Base-by-base conservation (phyloP, 768 basidiomycete species). In the Hygrophoropsis aurantiaca region DNA sequence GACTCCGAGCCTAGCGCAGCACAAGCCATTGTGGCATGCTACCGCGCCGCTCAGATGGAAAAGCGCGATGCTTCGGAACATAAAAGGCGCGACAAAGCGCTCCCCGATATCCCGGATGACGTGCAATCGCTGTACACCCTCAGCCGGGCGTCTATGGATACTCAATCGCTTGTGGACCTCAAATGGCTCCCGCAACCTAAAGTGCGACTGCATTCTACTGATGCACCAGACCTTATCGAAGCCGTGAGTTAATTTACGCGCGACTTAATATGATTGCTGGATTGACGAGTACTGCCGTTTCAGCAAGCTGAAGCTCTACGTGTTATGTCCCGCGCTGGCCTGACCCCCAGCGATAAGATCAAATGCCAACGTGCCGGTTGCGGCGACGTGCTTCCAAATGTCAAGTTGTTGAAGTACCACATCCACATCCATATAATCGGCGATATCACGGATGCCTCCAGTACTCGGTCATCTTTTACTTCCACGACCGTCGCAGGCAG, bases 391-490 rank as follows among this genome's bases (percentile, higher is more conserved):
- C 55, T 81, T 18, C 58, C 62, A 5, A 64, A 67, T 42, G 66
- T 72, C 44, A 70, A 70, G 51, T 73, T 74, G 16, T 67, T 81
- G 40, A 73, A 72, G 53, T 77, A 68, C 55, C 80, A 81, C 54
- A 59, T 81, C 18, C 78, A 82, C 52, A 77, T 81, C 40, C 81
- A 81, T 58, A 75, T 79, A 52, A 72, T 81, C 25, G 66, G 71
- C 25, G 74, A 78, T 44, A 21, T 10, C 6, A n/a, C 42, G 8
- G 46, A 51, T 25, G 25, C 15, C 30, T 24, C 5, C 11, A 27
- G 33, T 16, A 2, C 20, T 9, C 36, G 20, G 16, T 20, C 19
- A 32, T 39, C 42, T 10, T 24, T n/a, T 33, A 43, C 37, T 13
- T 16, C 36, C 1, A 15, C 8, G 7, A 38, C 36, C 16, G 16